Evolutionary conservation across 805 yeast genomes (phyloP), one percentile per base, ranked within the genome.

Genomic region (Metschnikowia aberdeeniae): DNA sequence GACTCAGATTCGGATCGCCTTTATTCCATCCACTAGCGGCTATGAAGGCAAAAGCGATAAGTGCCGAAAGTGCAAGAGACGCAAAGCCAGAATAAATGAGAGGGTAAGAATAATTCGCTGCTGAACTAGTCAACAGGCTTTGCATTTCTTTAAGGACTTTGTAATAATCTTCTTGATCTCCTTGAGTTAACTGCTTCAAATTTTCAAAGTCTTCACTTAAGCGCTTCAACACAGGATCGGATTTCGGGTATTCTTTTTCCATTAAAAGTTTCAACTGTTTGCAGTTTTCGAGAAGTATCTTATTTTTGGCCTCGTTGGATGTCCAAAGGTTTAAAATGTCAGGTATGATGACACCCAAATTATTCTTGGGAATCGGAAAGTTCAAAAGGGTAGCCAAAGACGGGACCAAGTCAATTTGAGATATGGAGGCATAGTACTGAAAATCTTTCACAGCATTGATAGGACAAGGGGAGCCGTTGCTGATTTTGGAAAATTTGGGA

Each of bases 401-500:
- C 1, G 95, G 89, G 2, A 86, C 89, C 32, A 86, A 53, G 58
- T 86, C 93, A 19, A 84, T 77, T 55, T 86, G 95, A 45, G 78
- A 79, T 28, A 87, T 65, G 29, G 58, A 59, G 0, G 63, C 50
- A 55, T 78, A 80, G 59, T 78, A 92, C 1, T 70, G 56, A 62
- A 64, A 92, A 14, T 75, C 75, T 0, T 64, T 66, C 34, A 70
- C 63, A 1, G 57, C 51, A 0, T 60, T 54, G 14, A 70, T 52
- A 9, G 82, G 82, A 12, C 75, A 67, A 24, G n/a, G 14, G 5
- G 45, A 42, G 42, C 43, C 43, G 20, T 34, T 24, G 46, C 46
- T 36, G 11, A 5, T 55, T 47, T 56, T 45, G 40, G 66, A 52
- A 44, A 89, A 76, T 53, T 76, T 75, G 7, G 83, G 79, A 0